These are phyloP conservation scores for Scedosporium aurantiacum DNA, from an alignment of 2,329 filamentous ascomycete species.

Conservation along the genomic window DNA sequence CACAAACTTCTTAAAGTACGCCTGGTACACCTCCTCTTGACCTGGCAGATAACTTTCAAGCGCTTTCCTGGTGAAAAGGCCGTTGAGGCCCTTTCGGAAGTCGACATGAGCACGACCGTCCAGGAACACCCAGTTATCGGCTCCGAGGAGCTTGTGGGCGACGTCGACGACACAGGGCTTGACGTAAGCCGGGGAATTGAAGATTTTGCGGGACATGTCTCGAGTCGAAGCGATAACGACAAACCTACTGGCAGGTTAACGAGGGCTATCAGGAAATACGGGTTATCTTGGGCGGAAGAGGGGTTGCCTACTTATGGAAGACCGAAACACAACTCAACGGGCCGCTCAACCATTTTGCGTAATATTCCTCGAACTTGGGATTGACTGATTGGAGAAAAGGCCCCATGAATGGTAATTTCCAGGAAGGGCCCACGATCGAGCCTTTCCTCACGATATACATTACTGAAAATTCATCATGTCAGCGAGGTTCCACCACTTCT, in stretches of 20 bases:
- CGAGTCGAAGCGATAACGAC: slow-evolving; percentile 93
- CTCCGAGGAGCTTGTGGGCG: slow-evolving; percentile 84
- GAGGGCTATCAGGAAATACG: neutral
- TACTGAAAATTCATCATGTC: slow-evolving; percentile 35
- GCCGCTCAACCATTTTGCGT: slow-evolving; percentile 84
- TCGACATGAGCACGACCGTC: slow-evolving; percentile 93
- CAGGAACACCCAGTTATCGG: slow-evolving; percentile 93
- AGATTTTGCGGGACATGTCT: slow-evolving; percentile 91
- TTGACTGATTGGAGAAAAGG: slow-evolving; percentile 88
- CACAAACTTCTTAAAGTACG: slow-evolving; percentile 73
- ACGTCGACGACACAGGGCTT: slow-evolving; percentile 95
- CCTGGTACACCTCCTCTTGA: slow-evolving; percentile 83
- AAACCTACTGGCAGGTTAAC: slow-evolving; percentile 47
- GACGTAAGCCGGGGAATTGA: slow-evolving; percentile 85
- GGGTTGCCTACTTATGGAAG: slow-evolving; percentile 78
- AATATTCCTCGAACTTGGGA: slow-evolving; percentile 84
- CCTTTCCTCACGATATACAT: slow-evolving; percentile 68
- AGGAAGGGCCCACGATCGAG: slow-evolving; percentile 60
- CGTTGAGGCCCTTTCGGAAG: slow-evolving; percentile 93
- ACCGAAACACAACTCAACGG: slow-evolving; percentile 94
- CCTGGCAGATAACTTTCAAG: slow-evolving; percentile 81
- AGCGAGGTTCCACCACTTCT: neutral
- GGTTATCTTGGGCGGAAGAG: neutral
- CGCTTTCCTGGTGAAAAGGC: slow-evolving; percentile 83
- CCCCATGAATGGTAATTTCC: slow-evolving; percentile 83